A percentile compares a stretch with the other conserved stretches of the same genome.
These are phyloP conservation scores for Debaryomyces fabryi DNA, from an alignment of 1,139 yeast genomes.

Conservation along the genomic window DNA sequence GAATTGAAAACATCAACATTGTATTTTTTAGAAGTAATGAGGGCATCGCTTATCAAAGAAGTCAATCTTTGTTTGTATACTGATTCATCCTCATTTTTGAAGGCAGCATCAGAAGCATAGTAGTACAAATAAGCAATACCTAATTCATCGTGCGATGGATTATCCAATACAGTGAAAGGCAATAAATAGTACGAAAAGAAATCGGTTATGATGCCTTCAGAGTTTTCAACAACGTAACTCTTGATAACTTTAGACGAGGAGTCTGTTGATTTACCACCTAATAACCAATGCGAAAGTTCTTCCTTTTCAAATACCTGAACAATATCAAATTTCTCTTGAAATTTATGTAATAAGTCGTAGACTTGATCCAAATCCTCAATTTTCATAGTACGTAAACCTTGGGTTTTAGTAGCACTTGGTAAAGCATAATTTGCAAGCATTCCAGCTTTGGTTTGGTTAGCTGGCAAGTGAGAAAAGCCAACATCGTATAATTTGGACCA, in stretches of 20 bases:
- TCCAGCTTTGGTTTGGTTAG: slow-evolving; percentile 71
- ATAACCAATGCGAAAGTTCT: slow-evolving; percentile 83
- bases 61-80: slow-evolving; percentile 60
- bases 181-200: slow-evolving; percentile 86
- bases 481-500: slow-evolving; percentile 90
- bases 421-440: slow-evolving; percentile 82
- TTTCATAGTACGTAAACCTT: slow-evolving; percentile 68
- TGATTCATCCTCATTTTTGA: slow-evolving; percentile 31
- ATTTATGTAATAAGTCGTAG: slow-evolving; percentile 56
- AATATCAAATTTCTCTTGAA: slow-evolving; percentile 71
- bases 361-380: slow-evolving; percentile 67
- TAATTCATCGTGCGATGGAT: slow-evolving; percentile 63
- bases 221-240: slow-evolving; percentile 76
- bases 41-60: slow-evolving; percentile 69
- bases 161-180: slow-evolving; percentile 82
- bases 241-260: slow-evolving; percentile 56
- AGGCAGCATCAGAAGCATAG: slow-evolving; percentile 72
- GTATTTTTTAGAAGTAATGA: slow-evolving; percentile 67
- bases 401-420: slow-evolving; percentile 57
- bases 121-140: slow-evolving; percentile 90
- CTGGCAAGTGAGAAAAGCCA: slow-evolving; percentile 82
- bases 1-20: slow-evolving; percentile 93
- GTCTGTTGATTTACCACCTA: slow-evolving; percentile 46
- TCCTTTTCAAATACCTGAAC: slow-evolving; percentile 68
- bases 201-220: slow-evolving; percentile 74